Conservation (phyloP, 352 stramenopile genomes). For the Pythium dissimile region DNA sequence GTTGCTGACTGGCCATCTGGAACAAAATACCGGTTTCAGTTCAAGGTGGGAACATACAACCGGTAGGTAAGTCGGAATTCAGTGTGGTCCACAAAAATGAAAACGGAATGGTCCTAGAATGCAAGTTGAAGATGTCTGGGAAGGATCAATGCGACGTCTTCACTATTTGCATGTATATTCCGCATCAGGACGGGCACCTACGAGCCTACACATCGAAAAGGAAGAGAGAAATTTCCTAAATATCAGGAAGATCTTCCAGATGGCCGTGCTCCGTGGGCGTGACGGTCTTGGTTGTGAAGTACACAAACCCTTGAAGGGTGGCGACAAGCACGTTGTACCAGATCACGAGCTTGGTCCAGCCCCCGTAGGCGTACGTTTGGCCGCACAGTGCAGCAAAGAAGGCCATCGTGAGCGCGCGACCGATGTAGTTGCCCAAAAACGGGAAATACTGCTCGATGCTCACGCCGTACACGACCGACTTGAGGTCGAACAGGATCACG, state of each 20-base stretch:
- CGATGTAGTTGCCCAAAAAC: slow-evolving; percentile 87
- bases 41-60: neutral
- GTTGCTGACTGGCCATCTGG: slow-evolving; percentile 1
- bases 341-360: slow-evolving; percentile 72
- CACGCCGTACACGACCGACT: slow-evolving; percentile 78
- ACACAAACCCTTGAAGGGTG: slow-evolving; percentile 74
- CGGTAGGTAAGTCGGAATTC: neutral
- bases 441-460: slow-evolving; percentile 82
- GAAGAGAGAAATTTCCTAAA: slow-evolving; percentile 18
- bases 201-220: neutral
- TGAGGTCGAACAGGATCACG: slow-evolving; percentile 83
- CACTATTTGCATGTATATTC: no score
- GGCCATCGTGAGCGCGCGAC: slow-evolving; percentile 70
- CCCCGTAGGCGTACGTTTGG: slow-evolving; percentile 60
- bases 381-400: slow-evolving; percentile 78
- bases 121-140: neutral
- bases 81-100: neutral
- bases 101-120: no score
- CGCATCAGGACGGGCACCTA: no score
- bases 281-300: slow-evolving; percentile 80
- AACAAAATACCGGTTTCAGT: neutral
- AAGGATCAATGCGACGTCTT: neutral
- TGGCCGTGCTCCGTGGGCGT: slow-evolving; percentile 42
- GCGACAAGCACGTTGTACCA: slow-evolving; percentile 77
- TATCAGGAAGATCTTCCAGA: slow-evolving; percentile 66